These are phyloP conservation scores for Pyrenochaeta sp. DNA, from an alignment of 2,329 filamentous ascomycete genomes.

Conservation along the genomic window DNA sequence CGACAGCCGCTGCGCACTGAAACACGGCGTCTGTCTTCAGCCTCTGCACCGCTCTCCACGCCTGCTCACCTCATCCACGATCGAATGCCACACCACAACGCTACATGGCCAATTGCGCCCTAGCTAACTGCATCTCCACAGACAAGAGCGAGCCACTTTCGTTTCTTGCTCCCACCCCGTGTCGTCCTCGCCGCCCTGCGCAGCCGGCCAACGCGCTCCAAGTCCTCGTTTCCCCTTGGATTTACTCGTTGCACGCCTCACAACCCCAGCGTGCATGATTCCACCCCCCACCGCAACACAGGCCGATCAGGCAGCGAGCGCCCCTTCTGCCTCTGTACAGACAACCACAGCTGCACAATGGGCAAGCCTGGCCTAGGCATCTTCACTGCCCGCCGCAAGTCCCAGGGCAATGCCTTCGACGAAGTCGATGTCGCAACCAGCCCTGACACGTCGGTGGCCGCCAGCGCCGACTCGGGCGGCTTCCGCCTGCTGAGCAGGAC, in stretches of 20 bases:
- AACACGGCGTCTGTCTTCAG: conserved; percentile 15
- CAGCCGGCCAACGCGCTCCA: background rate
- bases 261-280: conserved; percentile 27
- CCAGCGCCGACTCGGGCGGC: conserved; percentile 31
- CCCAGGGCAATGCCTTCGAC: conserved; percentile 46
- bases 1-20: conserved; percentile 10
- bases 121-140: conserved; percentile 10
- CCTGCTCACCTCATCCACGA: conserved; percentile 7
- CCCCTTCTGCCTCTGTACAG: conserved; percentile 12
- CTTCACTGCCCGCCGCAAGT: conserved; percentile 48
- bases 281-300: conserved; percentile 18
- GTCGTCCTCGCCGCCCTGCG: background rate
- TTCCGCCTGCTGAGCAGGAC: conserved; percentile 47
- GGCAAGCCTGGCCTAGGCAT: conserved; percentile 43
- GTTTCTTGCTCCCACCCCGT: conserved; percentile 5
- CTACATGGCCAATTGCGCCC: conserved; percentile 4
- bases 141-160: conserved; percentile 11
- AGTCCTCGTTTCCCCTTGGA: conserved; percentile 5
- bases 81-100: conserved; percentile 2
- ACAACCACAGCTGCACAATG: conserved; percentile 26
- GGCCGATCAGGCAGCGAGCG: conserved; percentile 28
- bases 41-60: conserved; percentile 9
- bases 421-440: conserved; percentile 29
- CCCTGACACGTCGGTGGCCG: conserved; percentile 29
- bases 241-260: conserved; percentile 9